Evolutionary conservation across 2,329 filamentous ascomycete species (phyloP).

Genomic region (Hymenoscyphus albidus): DNA sequence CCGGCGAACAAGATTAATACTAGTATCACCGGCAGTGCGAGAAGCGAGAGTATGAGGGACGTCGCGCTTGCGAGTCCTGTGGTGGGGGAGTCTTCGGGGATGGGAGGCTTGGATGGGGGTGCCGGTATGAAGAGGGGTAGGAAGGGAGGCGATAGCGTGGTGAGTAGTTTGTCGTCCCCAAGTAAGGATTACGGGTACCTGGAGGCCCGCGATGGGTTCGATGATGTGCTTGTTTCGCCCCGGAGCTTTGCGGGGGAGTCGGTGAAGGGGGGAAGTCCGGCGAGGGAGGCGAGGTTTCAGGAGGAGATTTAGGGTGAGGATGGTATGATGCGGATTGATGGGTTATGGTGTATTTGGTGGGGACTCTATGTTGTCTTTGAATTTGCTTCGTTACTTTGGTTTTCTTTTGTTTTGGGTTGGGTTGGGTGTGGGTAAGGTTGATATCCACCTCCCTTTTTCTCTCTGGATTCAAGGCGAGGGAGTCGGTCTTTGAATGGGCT

Average conservation of each 20-base stretch:
- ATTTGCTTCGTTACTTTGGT: no score
- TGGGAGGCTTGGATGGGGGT: background rate
- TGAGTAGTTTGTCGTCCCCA: constrained; percentile 11
- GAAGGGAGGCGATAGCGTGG: constrained; percentile 13
- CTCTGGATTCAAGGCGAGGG: no score
- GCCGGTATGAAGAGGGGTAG: background rate
- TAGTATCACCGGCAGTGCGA: constrained; percentile 8
- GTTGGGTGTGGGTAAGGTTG: no score
- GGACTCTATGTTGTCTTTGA: no score
- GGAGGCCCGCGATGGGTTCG: constrained; percentile 43
- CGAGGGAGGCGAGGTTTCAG: constrained; percentile 54
- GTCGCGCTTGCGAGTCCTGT: constrained; percentile 23
- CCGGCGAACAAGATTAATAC: constrained; percentile 41
- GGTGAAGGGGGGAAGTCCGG: constrained; percentile 48
- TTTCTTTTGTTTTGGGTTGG: no score
- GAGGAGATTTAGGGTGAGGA: constrained; percentile 47
- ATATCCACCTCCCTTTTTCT: no score
- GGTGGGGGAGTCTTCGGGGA: constrained; percentile 2
- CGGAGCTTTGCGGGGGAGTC: constrained; percentile 32
- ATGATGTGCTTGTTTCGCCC: constrained; percentile 42
- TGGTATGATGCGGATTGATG: background rate
- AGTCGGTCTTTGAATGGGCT: no score
- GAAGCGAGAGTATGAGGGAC: constrained; percentile 18
- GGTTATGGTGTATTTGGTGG: no score
- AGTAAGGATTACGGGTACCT: constrained; percentile 46